These are phyloP conservation scores for Eucalyptus marginata DNA, from an alignment of 345 rosid species.

Conservation along the genomic window DNA sequence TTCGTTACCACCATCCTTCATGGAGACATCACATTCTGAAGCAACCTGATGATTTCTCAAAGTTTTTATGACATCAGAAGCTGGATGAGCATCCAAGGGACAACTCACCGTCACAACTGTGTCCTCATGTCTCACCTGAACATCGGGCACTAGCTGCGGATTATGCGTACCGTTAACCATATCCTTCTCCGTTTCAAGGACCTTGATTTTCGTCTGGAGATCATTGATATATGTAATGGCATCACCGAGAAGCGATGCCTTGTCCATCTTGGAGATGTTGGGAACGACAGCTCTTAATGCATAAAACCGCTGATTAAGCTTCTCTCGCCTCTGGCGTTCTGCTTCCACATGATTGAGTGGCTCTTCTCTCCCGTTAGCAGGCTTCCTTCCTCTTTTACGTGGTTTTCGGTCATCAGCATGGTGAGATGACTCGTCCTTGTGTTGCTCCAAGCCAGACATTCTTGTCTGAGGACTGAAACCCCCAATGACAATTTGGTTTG, in stretches of 20 bases:
- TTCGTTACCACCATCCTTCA: slow-evolving; percentile 37
- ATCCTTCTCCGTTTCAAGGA: slow-evolving; percentile 70
- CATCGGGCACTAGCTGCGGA: slow-evolving; percentile 36
- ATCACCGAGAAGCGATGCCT: slow-evolving; percentile 86
- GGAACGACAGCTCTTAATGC: slow-evolving; percentile 89
- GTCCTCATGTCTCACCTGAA: slow-evolving; percentile 65
- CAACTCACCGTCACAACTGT: slow-evolving; percentile 63
- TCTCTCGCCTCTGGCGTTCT: slow-evolving; percentile 90
- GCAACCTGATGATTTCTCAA: slow-evolving; percentile 58
- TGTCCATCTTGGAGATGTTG: slow-evolving; percentile 95
- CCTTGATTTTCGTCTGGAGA: slow-evolving; percentile 66
- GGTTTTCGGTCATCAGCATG: slow-evolving; percentile 73
- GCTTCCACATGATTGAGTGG: slow-evolving; percentile 96
- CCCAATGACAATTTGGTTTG: slow-evolving; percentile 23
- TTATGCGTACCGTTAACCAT: slow-evolving; percentile 26
- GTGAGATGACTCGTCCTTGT: slow-evolving; percentile 50
- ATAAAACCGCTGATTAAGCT: slow-evolving; percentile 94
- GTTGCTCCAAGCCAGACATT: slow-evolving; percentile 33
- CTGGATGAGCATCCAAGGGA: slow-evolving; percentile 73
- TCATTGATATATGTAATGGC: slow-evolving; percentile 80
- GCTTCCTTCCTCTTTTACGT: slow-evolving; percentile 93
- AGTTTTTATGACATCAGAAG: slow-evolving; percentile 44
- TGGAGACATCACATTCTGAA: slow-evolving; percentile 52
- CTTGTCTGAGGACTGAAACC: slow-evolving; percentile 23
- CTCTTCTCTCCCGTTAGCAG: slow-evolving; percentile 96